Conservation (phyloP, 2,329 filamentous ascomycete species). For the Plenodomus lindquistii region DNA sequence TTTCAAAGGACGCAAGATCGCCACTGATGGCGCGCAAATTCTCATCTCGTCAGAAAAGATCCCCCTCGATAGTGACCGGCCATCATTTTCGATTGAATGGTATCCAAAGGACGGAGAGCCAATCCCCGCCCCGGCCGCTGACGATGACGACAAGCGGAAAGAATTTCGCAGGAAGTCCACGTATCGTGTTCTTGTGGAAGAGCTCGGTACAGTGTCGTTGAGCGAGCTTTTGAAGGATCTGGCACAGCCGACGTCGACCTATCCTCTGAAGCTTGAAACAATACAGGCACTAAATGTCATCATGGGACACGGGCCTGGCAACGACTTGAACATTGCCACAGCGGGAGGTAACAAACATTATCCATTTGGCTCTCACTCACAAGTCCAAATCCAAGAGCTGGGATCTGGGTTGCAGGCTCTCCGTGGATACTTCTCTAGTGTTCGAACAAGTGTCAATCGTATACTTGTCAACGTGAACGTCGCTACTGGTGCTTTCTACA, state of each 20-base stretch:
- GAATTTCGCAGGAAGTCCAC: constrained; percentile 25
- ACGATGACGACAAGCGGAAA: constrained; percentile 18
- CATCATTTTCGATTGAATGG: constrained; percentile 29
- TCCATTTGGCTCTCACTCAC: constrained; percentile 50
- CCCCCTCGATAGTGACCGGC: constrained; percentile 14
- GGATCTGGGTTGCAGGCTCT: constrained; percentile 59
- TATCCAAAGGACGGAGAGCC: constrained; percentile 31
- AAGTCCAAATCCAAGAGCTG: constrained; percentile 48
- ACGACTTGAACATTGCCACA: constrained; percentile 45
- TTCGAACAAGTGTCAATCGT: constrained; percentile 61
- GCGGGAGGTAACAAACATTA: constrained; percentile 57
- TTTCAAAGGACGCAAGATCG: constrained; percentile 36
- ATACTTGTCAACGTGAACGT: constrained; percentile 67
- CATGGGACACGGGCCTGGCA: constrained; percentile 54
- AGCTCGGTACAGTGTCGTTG: constrained; percentile 29
- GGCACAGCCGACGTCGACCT: constrained; percentile 46
- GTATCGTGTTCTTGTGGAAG: constrained; percentile 21
- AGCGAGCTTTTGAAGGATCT: constrained; percentile 51
- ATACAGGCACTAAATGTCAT: constrained; percentile 64
- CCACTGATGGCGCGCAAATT: constrained; percentile 46
- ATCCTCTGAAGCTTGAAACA: constrained; percentile 53
- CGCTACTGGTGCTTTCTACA: constrained; percentile 62
- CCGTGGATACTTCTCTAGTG: constrained; percentile 65
- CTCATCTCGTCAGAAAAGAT: constrained; percentile 33
- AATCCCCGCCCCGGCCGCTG: constrained; percentile 13